These are phyloP conservation scores for Schrenkiella parvula DNA, from an alignment of 345 rosid genomes.

Conservation along the genomic window DNA sequence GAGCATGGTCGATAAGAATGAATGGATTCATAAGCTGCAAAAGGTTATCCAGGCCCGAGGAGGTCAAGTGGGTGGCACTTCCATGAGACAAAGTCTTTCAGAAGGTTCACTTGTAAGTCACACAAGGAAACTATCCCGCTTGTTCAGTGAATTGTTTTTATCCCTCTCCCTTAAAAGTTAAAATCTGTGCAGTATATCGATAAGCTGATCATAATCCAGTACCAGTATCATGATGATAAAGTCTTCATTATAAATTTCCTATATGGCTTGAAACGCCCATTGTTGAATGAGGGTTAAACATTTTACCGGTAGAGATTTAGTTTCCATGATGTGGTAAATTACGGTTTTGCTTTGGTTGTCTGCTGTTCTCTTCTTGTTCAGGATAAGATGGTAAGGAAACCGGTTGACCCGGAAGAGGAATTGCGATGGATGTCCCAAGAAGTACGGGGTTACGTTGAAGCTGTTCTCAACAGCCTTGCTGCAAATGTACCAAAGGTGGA, in stretches of 20 bases:
- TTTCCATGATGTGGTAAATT: background rate
- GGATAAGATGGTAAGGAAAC: slow-evolving; percentile 93
- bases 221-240: background rate
- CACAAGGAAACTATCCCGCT: background rate
- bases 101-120: slow-evolving; percentile 93
- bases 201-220: background rate
- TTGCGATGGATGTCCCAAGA: slow-evolving; percentile 99
- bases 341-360: background rate
- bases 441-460: slow-evolving; percentile 99
- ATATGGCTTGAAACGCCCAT: background rate
- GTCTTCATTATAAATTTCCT: background rate
- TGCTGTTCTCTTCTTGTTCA: slow-evolving; percentile 18
- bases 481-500: slow-evolving; percentile 97
- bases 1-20: slow-evolving; percentile 73
- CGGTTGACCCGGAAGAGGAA: slow-evolving; percentile 97
- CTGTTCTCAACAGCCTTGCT: slow-evolving; percentile 97
- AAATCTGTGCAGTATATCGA: background rate
- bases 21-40: slow-evolving; percentile 77
- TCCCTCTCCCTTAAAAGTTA: background rate
- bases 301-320: background rate
- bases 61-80: slow-evolving; percentile 50
- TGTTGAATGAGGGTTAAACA: background rate
- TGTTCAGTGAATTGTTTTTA: background rate
- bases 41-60: slow-evolving; percentile 64
- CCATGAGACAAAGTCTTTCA: slow-evolving; percentile 84